phyloP scores from a whole-genome alignment of 169 alveolate genomes.

The Eimeria sp. region DNA sequence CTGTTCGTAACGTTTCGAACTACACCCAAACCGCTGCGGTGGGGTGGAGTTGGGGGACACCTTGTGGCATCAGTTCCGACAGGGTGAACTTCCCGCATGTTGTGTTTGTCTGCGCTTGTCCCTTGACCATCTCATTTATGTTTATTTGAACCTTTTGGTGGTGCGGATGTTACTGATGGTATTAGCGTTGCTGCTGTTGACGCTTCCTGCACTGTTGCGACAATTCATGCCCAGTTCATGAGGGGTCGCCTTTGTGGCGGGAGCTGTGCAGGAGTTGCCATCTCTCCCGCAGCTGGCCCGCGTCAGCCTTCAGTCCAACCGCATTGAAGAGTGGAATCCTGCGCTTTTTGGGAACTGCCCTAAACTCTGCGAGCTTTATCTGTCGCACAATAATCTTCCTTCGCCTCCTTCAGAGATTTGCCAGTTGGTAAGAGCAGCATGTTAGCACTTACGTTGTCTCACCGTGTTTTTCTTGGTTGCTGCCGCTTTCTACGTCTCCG shows the following conservation, averaged over 20 bases:
- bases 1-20: neutral
- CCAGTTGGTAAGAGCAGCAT: conserved; percentile 5
- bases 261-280: conserved; percentile 81
- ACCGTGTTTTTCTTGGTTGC: neutral
- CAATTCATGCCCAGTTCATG: neutral
- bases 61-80: neutral
- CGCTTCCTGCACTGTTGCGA: neutral
- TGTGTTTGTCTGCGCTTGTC: neutral
- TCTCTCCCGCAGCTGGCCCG: conserved; percentile 81
- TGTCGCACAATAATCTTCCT: conserved; percentile 84
- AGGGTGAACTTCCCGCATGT: too few relatives aligned
- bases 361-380: conserved; percentile 84
- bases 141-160: neutral
- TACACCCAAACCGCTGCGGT: neutral
- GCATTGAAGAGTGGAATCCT: conserved; percentile 85
- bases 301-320: conserved; percentile 87
- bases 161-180: neutral
- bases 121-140: neutral
- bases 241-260: neutral
- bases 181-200: neutral
- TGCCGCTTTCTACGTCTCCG: neutral
- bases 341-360: conserved; percentile 76
- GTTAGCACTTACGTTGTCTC: neutral
- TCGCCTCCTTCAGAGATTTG: conserved; percentile 49
- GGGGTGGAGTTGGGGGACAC: neutral